Evolutionary conservation across 106 monocot species (phyloP), one percentile per base, ranked within the genome.

Genomic region (Apostasia ramifera): DNA sequence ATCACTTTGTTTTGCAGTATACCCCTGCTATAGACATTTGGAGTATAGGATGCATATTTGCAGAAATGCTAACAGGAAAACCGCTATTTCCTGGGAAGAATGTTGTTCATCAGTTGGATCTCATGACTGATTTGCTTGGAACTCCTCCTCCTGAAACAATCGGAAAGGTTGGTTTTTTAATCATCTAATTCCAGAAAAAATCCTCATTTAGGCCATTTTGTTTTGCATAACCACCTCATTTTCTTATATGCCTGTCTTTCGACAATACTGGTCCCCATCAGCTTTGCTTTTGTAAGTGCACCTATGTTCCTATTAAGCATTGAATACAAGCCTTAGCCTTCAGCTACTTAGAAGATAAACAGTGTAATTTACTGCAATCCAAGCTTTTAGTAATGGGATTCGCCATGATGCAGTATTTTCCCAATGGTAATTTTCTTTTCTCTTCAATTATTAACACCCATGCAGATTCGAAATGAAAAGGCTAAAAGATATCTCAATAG

Each of bases 41-140:
- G 87, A 88, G 91, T 69, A 80, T 91, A 70, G 91, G 87, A 53
- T 91, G 91, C 69, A 87, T 91, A 77, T 91, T 91, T 82, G 87
- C 91, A 41, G 91, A 91, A 62, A 82, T 91, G 87, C 80, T 91
- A 45, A 80, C 79, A 45, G 84, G 91, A 14, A 87, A 87, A 55
- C 91, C 91, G 47, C 58, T 91, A n/a, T 91, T 91, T 73, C 91
- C 91, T 41, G 87, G 91, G 7, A 91, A 87, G 71, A 91, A 91
- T 67, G 87, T 91, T 59, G 84, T 91, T 10, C 91, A 91, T 77
- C 91, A 91, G 51, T 70, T 91, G 68, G 91, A 91, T 70, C 82
- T 91, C 43, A 91, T 91, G 87, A 91, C 91, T 71, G 87, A 91
- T 82, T 71, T 91, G 6, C 91, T 91, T 39, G 91, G 91, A 50